A percentile compares a stretch with the other conserved stretches of the same genome.
These are phyloP conservation scores for Phlegmacium glaucopus DNA, from an alignment of 768 basidiomycete genomes.

Conservation along the genomic window DNA sequence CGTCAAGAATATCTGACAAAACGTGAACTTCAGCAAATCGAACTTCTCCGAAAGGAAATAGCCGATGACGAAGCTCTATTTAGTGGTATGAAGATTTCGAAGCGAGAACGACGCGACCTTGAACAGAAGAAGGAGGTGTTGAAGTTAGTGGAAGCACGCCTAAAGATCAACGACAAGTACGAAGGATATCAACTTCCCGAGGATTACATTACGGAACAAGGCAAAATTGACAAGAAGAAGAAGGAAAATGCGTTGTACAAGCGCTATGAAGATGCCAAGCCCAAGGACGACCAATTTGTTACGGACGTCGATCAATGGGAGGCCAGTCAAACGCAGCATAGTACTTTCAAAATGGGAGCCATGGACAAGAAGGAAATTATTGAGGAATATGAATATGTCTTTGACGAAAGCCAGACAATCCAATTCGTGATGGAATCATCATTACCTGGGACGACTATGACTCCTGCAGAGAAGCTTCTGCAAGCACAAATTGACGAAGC, in stretches of 20 bases:
- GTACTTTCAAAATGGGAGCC: constrained; percentile 88
- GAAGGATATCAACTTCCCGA: constrained; percentile 97
- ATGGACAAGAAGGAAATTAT: constrained; percentile 81
- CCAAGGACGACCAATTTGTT: constrained; percentile 89
- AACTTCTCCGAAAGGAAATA: constrained; percentile 88
- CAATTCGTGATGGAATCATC: constrained; percentile 87
- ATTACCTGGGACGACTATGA: constrained; percentile 67
- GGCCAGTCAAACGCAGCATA: constrained; percentile 82
- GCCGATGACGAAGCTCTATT: constrained; percentile 92
- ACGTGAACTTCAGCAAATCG: constrained; percentile 94
- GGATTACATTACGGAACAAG: constrained; percentile 97
- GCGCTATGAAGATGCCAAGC: constrained; percentile 92
- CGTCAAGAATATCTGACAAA: constrained; percentile 96
- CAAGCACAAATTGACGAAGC: constrained; percentile 89
- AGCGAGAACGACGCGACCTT: constrained; percentile 74
- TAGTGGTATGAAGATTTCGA: constrained; percentile 86
- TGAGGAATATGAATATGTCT: constrained; percentile 95
- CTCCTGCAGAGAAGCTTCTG: constrained; percentile 79
- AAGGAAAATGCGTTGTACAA: constrained; percentile 89
- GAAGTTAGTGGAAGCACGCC: constrained; percentile 86
- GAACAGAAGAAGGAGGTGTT: constrained; percentile 92
- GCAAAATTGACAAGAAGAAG: constrained; percentile 96
- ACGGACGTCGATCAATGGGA: constrained; percentile 99
- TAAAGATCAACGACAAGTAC: constrained; percentile 92
- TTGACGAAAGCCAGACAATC: constrained; percentile 97